Base-by-base conservation (phyloP, 805 yeast species). In the Candida sanyiensis region DNA sequence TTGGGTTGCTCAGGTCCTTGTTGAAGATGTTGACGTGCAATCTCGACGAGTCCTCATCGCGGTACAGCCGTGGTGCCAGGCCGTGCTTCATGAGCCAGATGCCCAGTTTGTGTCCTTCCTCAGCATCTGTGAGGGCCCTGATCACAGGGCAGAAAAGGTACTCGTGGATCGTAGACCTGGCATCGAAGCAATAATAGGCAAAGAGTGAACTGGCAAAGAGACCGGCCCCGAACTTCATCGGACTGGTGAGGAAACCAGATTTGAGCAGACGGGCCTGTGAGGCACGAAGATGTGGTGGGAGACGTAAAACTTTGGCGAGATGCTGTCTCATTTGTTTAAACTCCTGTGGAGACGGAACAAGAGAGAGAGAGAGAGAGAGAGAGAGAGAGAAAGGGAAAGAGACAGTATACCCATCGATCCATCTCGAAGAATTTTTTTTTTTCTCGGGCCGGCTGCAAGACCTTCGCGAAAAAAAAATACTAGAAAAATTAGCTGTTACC, bases 131-230 rank as follows among this genome's bases (percentile, higher is more conserved):
- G 6, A 72, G 43, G 16, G 67, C 55, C 42, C 97, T 73, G 34
- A 85, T 71, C 9, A 81, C 33, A 1, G 97, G 97, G 63, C 95
- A 80, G 38, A 80, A 62, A 1, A 84, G 67, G 54, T 83, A 85
- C 58, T 90, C 93, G 52, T 88, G 89, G 25, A 85, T 64, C 2
- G 85, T 81, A 1, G 96, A 80, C 43, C 95, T 69, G 8, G 96
- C 80, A 61, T 89, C 95, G 38, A 76, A 64, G 15, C 68, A 60
- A 52, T 83, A 84, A 45, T 71, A 69, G 7, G 66, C 55, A 13
- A 79, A 82, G 2, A 66, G 45, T 34, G 67, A 62, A 17, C 54
- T 48, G 15, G 58, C 61, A 26, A 53, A 37, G 35, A 58, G 22
- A 37, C 51, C 61, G 5, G 50, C 47, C 3, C 54, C 40, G 24